Percentiles rank a stretch among this genome's conserved stretches.
Conservation (phyloP, 768 basidiomycete species). For the Lactarius hatsudake region DNA sequence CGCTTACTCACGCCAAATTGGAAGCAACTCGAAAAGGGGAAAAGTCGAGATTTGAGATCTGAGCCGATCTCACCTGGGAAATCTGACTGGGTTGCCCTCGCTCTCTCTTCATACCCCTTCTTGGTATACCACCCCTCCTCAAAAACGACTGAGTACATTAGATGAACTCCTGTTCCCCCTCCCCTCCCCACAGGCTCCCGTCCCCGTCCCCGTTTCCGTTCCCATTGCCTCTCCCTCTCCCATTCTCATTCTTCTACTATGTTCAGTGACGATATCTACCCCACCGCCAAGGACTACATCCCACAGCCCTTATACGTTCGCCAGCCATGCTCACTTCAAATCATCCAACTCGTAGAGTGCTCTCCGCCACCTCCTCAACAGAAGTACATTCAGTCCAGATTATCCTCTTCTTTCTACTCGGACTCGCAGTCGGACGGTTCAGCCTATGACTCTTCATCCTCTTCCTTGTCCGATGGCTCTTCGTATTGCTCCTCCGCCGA, state of each 20-base stretch:
- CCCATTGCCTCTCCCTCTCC: neutral
- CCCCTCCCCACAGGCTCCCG: constrained; percentile 19
- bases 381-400: constrained; percentile 33
- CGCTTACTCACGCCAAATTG: constrained; percentile 28
- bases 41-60: constrained; percentile 20
- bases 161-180: constrained; percentile 10
- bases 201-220: constrained; percentile 12
- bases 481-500: constrained; percentile 74
- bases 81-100: constrained; percentile 24
- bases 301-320: constrained; percentile 27
- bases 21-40: constrained; percentile 16
- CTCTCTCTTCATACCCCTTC: constrained; percentile 24
- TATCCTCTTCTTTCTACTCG: constrained; percentile 31
- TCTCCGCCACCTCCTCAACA: constrained; percentile 29
- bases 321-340: constrained; percentile 25
- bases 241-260: constrained; percentile 11
- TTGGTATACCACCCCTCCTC: constrained; percentile 21
- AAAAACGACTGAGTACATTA: constrained; percentile 20
- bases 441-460: constrained; percentile 45
- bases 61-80: constrained; percentile 21
- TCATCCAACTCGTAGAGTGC: constrained; percentile 29
- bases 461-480: constrained; percentile 44
- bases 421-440: constrained; percentile 23
- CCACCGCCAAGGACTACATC: constrained; percentile 18
- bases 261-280: constrained; percentile 26